phyloP scores from a whole-genome alignment of 2,329 filamentous ascomycete genomes.

The Sclerotinia subarctica region DNA sequence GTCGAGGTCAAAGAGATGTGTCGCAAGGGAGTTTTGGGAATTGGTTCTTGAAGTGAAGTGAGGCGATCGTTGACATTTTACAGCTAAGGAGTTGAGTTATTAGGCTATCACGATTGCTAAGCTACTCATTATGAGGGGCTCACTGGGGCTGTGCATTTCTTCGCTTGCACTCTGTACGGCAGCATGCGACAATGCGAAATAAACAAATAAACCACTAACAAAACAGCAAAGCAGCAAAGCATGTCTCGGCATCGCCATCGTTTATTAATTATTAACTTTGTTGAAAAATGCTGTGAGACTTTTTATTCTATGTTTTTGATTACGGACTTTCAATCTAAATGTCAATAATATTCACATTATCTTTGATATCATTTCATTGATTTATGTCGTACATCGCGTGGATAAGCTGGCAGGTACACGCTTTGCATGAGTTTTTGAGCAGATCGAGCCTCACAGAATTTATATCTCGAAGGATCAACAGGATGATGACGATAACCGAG shows the following conservation, averaged over 20 bases:
- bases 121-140: background rate
- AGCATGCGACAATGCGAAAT: background rate
- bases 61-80: background rate
- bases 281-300: background rate
- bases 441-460: background rate
- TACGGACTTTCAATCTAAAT: background rate
- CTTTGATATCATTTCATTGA: background rate
- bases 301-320: background rate
- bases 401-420: background rate
- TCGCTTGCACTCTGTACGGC: slow-evolving; percentile 1
- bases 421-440: background rate
- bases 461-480: slow-evolving; percentile 6
- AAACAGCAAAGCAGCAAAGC: background rate
- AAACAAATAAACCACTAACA: background rate
- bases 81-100: background rate
- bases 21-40: slow-evolving; percentile 2
- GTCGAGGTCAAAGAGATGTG: background rate
- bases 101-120: slow-evolving; percentile 4
- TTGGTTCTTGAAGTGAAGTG: background rate
- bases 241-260: background rate
- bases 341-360: no score
- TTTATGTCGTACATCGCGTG: background rate
- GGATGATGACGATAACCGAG: background rate
- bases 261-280: background rate
- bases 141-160: slow-evolving; percentile 6